phyloP scores from a whole-genome alignment of 176 grass and related monocot species.

The Luzula sylvatica region DNA sequence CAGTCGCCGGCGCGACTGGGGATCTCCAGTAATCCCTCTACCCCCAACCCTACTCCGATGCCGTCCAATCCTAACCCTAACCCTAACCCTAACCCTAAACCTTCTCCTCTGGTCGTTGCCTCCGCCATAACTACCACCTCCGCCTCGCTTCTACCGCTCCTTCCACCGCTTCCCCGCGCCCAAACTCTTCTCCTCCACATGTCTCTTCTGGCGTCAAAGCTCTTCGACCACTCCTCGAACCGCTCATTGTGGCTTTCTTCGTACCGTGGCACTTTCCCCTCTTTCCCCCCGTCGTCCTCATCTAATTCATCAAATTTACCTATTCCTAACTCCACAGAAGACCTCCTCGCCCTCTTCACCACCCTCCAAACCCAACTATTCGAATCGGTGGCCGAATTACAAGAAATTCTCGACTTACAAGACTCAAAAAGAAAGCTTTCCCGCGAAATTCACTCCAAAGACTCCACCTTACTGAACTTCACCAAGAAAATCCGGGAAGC shows the following conservation, averaged over 20 bases:
- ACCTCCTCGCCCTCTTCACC: conserved; percentile 53
- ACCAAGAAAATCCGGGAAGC: conserved; percentile 83
- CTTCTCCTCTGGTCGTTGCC: background rate
- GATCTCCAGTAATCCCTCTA: conserved; percentile 32
- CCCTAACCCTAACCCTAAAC: conserved; percentile 39
- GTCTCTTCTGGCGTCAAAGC: conserved; percentile 59
- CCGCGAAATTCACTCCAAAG: conserved; percentile 54
- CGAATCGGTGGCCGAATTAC: conserved; percentile 70
- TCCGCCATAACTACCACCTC: conserved; percentile 23
- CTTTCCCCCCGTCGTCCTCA: conserved; percentile 41
- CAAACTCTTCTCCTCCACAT: conserved; percentile 75
- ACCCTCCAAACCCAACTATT: conserved; percentile 85
- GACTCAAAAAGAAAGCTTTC: conserved; percentile 41
- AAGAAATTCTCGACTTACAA: conserved; percentile 84
- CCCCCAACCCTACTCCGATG: conserved; percentile 24
- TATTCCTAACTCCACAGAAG: conserved; percentile 44
- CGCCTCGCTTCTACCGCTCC: conserved; percentile 62
- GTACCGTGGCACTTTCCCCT: conserved; percentile 62
- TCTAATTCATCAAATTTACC: conserved; percentile 17
- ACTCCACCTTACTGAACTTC: conserved; percentile 55
- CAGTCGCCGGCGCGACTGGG: conserved; percentile 74
- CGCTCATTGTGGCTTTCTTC: conserved; percentile 67
- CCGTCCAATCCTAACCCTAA: background rate
- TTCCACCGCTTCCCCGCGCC: conserved; percentile 77
- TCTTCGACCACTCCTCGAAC: conserved; percentile 76